Percentiles rank a stretch among this genome's conserved stretches.
phyloP scores from a whole-genome alignment of 345 rosid genomes.

The Brassica cretica region DNA sequence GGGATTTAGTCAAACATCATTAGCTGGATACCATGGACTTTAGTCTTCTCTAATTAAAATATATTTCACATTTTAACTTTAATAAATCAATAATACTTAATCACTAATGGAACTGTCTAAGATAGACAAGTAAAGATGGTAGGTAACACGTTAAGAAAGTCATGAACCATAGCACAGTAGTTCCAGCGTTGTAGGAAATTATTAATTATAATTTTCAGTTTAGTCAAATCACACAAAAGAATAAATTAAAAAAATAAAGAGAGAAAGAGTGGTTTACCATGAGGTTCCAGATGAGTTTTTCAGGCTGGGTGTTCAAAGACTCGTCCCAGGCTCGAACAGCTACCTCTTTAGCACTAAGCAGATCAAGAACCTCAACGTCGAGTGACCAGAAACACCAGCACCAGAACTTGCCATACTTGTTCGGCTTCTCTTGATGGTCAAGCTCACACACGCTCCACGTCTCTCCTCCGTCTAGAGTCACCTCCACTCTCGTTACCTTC shows the following conservation, averaged over 20 bases:
- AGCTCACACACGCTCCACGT: slow-evolving; percentile 81
- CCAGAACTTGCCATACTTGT: slow-evolving; percentile 75
- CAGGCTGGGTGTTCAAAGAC: slow-evolving; percentile 88
- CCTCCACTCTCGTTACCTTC: slow-evolving; percentile 92
- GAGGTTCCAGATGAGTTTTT: slow-evolving; percentile 92
- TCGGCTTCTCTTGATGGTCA: slow-evolving; percentile 74
- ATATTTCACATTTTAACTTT: background rate
- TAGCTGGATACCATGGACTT: slow-evolving; percentile 20
- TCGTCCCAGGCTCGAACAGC: slow-evolving; percentile 98
- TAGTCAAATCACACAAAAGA: background rate
- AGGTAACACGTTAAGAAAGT: slow-evolving; percentile 35
- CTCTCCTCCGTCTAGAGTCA: slow-evolving; percentile 90
- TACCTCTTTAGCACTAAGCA: slow-evolving; percentile 78
- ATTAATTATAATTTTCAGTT: background rate
- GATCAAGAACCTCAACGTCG: slow-evolving; percentile 78
- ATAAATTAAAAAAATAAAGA: background rate
- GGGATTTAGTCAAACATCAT: slow-evolving; percentile 7
- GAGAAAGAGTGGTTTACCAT: slow-evolving; percentile 53
- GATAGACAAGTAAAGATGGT: slow-evolving; percentile 27
- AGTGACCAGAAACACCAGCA: slow-evolving; percentile 99
- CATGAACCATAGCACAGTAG: slow-evolving; percentile 5
- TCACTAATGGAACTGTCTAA: slow-evolving; percentile 29
- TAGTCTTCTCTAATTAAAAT: background rate
- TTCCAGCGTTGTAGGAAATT: slow-evolving; percentile 39
- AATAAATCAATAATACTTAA: background rate